A percentile compares a stretch with the other conserved stretches of the same genome.
Evolutionary conservation across 176 grass and related monocot genomes (phyloP).

Genomic region (Aegilops bicornis): DNA sequence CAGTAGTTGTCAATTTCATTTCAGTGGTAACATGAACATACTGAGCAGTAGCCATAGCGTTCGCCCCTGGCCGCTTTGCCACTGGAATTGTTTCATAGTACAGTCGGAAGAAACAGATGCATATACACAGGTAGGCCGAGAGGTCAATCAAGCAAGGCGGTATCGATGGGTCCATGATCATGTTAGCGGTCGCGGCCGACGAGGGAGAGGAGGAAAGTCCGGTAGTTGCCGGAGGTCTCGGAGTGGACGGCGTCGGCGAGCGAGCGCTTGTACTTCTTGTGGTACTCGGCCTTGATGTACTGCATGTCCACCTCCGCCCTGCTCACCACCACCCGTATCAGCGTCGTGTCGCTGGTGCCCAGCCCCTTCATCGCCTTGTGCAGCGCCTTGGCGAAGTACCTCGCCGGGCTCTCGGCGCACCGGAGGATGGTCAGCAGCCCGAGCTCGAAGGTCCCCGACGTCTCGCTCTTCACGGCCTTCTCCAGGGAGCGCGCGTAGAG

Average conservation of each 20-base stretch:
- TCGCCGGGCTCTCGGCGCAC: constrained; percentile 65
- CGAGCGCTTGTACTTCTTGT: constrained; percentile 54
- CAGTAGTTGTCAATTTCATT: no score
- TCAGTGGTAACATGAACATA: no score
- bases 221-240: constrained; percentile 85
- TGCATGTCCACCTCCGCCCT: constrained; percentile 91
- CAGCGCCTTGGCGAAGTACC: constrained; percentile 72
- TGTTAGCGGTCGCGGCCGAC: constrained; percentile 47
- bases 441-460: constrained; percentile 64
- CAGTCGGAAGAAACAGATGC: no score
- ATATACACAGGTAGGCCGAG: no score
- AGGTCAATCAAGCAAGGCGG: no score
- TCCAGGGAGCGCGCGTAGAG: constrained; percentile 49
- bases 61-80: no score
- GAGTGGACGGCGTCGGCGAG: constrained; percentile 68
- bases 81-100: no score
- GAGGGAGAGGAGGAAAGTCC: constrained; percentile 88
- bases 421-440: constrained; percentile 70
- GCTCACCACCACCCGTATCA: constrained; percentile 64
- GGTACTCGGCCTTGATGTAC: constrained; percentile 84
- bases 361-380: constrained; percentile 83
- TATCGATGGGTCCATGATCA: no score
- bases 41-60: no score
- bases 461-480: constrained; percentile 64
- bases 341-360: constrained; percentile 66